These are phyloP conservation scores for Rhodotorula sp. DNA, from an alignment of 1,284 basidiomycete genomes.

Conservation along the genomic window DNA sequence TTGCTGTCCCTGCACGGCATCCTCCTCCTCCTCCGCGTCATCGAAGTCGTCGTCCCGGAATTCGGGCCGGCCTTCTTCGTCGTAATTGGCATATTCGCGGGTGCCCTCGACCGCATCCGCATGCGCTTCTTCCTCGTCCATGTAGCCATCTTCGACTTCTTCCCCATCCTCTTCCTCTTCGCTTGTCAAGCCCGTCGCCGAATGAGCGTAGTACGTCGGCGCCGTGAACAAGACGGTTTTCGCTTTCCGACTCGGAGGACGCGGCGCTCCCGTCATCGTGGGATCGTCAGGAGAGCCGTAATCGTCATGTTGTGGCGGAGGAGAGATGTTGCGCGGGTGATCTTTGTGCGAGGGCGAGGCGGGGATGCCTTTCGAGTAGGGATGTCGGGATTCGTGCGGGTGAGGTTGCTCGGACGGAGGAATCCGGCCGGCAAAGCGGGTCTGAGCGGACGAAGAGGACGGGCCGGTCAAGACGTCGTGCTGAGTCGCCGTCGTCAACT, in stretches of 20 bases:
- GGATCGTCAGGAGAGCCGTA: neutral
- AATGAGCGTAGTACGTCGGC: conserved; percentile 56
- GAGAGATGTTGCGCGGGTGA: conserved; percentile 43
- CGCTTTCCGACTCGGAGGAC: conserved; percentile 31
- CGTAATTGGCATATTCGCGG: conserved; percentile 40
- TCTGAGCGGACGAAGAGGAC: conserved; percentile 43
- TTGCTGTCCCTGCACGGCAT: no score
- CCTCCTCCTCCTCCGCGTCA: conserved; percentile 35
- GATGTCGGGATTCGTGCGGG: conserved; percentile 41
- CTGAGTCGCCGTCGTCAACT: conserved; percentile 48
- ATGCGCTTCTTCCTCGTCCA: conserved; percentile 9
- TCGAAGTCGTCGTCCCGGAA: conserved; percentile 1
- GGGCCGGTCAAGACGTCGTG: conserved; percentile 47
- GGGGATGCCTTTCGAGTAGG: conserved; percentile 40
- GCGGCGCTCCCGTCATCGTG: neutral
- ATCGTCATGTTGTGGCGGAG: conserved; percentile 4
- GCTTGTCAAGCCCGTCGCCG: conserved; percentile 63
- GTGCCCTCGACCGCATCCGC: conserved; percentile 30
- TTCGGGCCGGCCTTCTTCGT: conserved; percentile 24
- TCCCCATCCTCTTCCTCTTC: conserved; percentile 54
- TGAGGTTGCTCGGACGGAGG: conserved; percentile 41
- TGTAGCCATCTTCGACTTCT: conserved; percentile 32
- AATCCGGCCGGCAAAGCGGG: conserved; percentile 43
- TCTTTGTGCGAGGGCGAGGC: conserved; percentile 44
- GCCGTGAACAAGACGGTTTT: conserved; percentile 53